phyloP scores from a whole-genome alignment of 2,329 filamentous ascomycete genomes.

The Talaromyces sp. region DNA sequence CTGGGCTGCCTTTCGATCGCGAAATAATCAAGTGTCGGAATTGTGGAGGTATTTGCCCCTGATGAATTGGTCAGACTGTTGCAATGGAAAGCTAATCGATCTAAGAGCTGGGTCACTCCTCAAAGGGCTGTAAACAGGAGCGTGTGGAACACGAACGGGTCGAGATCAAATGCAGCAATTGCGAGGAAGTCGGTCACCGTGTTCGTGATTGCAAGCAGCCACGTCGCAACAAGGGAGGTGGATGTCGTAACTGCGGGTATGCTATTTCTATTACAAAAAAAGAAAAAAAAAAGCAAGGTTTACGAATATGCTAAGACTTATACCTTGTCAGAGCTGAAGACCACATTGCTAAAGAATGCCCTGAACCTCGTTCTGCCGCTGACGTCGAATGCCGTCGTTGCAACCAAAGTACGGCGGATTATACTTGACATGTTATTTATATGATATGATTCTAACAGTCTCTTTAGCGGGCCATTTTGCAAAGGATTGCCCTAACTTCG shows the following conservation, averaged over 20 bases:
- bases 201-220: slow-evolving; percentile 50
- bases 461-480: slow-evolving; percentile 49
- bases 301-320: too few relatives aligned
- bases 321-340: slow-evolving; percentile 37
- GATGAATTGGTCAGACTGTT: neutral
- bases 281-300: slow-evolving; percentile 18
- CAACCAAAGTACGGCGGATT: slow-evolving; percentile 37
- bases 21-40: slow-evolving; percentile 55
- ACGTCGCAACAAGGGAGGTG: slow-evolving; percentile 36
- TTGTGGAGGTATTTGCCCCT: slow-evolving; percentile 44
- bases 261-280: slow-evolving; percentile 7
- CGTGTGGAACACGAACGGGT: slow-evolving; percentile 40
- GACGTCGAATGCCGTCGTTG: slow-evolving; percentile 51
- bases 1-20: slow-evolving; percentile 55
- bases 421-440: neutral
- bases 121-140: slow-evolving; percentile 54
- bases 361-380: slow-evolving; percentile 47
- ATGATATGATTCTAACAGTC: slow-evolving; percentile 9
- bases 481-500: slow-evolving; percentile 47
- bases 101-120: slow-evolving; percentile 52
- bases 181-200: slow-evolving; percentile 50
- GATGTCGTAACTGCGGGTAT: slow-evolving; percentile 59
- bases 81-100: slow-evolving; percentile 4
- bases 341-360: slow-evolving; percentile 54
- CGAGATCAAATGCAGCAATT: slow-evolving; percentile 56